Evolutionary conservation across 2,329 filamentous ascomycete genomes (phyloP).

Genomic region (Orbilia brochopaga): DNA sequence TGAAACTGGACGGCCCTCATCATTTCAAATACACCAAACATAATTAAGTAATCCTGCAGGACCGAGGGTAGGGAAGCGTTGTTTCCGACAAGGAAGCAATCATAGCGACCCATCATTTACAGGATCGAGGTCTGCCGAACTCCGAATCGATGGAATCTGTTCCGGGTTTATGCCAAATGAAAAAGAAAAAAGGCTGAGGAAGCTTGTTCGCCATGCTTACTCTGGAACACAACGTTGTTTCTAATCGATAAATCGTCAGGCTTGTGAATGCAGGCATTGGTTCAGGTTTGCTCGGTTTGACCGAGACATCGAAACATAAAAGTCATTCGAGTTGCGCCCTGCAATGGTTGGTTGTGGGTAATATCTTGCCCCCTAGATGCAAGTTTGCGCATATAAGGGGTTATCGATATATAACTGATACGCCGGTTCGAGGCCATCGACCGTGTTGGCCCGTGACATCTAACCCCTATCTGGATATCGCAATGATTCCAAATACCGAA

Average conservation of each 20-base stretch:
- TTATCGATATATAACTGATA: slow-evolving; percentile 11
- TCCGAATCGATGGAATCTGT: slow-evolving; percentile 13
- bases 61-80: background rate
- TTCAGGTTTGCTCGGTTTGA: slow-evolving; percentile 9
- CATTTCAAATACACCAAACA: slow-evolving; percentile 39
- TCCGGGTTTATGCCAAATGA: slow-evolving; percentile 11
- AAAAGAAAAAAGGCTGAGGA: slow-evolving; percentile 13
- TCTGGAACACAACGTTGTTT: slow-evolving; percentile 4
- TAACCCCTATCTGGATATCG: slow-evolving; percentile 22
- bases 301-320: slow-evolving; percentile 9
- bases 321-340: background rate
- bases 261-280: slow-evolving; percentile 1
- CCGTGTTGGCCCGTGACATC: background rate
- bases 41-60: background rate
- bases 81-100: slow-evolving; percentile 13
- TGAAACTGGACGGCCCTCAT: slow-evolving; percentile 34
- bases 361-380: background rate
- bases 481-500: slow-evolving; percentile 40
- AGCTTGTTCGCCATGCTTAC: slow-evolving; percentile 6
- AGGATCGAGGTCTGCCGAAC: slow-evolving; percentile 34
- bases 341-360: slow-evolving; percentile 9
- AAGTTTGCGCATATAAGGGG: background rate
- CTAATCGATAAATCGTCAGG: background rate
- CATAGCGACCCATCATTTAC: slow-evolving; percentile 1
- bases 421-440: slow-evolving; percentile 6